Conservation (phyloP, 345 rosid species). For the Moringa oleifera region DNA sequence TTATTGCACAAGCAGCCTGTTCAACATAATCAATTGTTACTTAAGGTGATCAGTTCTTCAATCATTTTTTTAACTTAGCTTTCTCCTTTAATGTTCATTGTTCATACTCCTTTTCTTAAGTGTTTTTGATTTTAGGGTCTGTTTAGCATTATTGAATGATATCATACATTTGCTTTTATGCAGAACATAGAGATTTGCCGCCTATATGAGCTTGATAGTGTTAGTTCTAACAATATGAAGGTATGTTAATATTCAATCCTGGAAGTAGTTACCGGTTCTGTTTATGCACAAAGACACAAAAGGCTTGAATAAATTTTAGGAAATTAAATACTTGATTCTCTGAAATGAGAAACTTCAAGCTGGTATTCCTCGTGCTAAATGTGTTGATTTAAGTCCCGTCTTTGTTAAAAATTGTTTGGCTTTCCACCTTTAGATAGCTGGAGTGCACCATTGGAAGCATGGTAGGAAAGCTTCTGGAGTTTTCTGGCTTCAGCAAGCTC, state of each 20-base stretch:
- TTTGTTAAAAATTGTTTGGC: not conserved
- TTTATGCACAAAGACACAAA: too few species aligned
- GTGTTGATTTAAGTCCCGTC: not conserved
- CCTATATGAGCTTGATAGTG: conserved; percentile 59
- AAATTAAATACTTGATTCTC: too few species aligned
- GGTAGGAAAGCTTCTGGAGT: conserved; percentile 84
- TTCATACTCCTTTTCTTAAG: conserved; percentile 4
- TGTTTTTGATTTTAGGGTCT: not conserved
- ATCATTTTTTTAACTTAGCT: not conserved
- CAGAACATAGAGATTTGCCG: conserved; percentile 93
- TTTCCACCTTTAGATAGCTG: conserved; percentile 54
- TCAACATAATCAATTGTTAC: conserved; percentile 51
- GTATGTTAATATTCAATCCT: conserved; percentile 26
- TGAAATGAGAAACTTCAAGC: too few species aligned
- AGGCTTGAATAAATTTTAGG: too few species aligned
- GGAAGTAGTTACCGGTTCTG: too few species aligned
- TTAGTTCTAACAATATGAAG: conserved; percentile 81
- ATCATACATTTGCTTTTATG: conserved; percentile 16
- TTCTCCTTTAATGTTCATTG: conserved; percentile 5
- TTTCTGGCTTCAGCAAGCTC: conserved; percentile 95
- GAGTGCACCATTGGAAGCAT: conserved; percentile 94
- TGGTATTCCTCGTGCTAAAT: too few species aligned
- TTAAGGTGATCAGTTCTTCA: conserved; percentile 47
- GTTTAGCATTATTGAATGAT: not conserved
- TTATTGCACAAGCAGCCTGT: conserved; percentile 76